Evolutionary conservation across 2,329 filamentous ascomycete species (phyloP), one percentile per base, ranked within the genome.

Genomic region (Cladophialophora bantiana): DNA sequence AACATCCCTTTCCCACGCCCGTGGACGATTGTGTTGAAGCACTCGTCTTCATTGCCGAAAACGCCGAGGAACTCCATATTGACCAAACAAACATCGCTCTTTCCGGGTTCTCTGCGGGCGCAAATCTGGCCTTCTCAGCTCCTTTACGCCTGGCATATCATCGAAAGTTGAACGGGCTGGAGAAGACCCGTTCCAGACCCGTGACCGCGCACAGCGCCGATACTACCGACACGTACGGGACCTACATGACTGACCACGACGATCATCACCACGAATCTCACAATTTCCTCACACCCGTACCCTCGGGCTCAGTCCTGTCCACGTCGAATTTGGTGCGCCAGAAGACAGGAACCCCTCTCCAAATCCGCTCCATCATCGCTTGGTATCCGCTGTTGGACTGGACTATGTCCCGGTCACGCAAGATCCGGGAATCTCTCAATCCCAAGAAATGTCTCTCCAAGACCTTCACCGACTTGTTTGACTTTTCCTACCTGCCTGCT

Each of bases 311-410:
- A 15, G 61, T 58, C 5, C 63, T 66, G n/a, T 70, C 68, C 12
- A 66, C 59, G 26, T 66, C 65, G n/a, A 68, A 64, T 26, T 52
- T 70, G 38, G 31, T 69, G 15, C 62, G 50, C 36, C 34, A 67
- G 12, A 45, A 59, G 72, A 74, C 78, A 72, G 74, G 74, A n/a
- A 70, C 65, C 68, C 79, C 81, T 32, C 73, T 88, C 31, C 78
- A 81, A 26, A 83, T 89, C 68, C 79, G 85, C 64, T 84, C 83
- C 55, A 82, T 88, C 61, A 82, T 88, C 45, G 84, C 85, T 57
- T 89, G 86, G 83, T 89, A 89, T 68, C 87, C 87, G 1, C 81
- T 85, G 32, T 82, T 87, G 40, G 87, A 89, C 75, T 89, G 88
- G 75, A 85, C 87, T 12, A 81, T 85, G 58, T 84, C 86, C 2